Base-by-base conservation (phyloP, 495 filamentous ascomycete species). In the Podospora australis region DNA sequence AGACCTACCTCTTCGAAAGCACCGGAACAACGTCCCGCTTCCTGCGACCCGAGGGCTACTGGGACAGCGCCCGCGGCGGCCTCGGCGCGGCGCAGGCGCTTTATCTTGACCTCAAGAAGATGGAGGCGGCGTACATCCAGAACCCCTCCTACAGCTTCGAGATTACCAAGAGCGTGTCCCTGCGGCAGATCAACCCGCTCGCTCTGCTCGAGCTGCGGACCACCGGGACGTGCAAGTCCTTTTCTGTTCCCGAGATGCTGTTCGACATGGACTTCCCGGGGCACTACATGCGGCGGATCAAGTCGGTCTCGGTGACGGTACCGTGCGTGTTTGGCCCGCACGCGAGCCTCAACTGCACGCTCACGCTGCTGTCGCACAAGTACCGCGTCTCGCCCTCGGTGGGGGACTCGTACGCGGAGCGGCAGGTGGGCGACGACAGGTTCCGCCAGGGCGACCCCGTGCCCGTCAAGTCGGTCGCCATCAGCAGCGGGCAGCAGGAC, bases 241-340 rank as follows among this genome's bases (percentile, higher is more conserved):
- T 66, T 23, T 22, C 25, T 10, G 17, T 72, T 2, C 59, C 64
- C 4, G 69, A 70, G 53, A 24, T 64, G 2, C 46, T 69, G 0
- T 70, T 68, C 41, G 70, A 74, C 45, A 40, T 70, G 19, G 70
- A 74, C 54, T 69, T 65, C 41, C 70, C 70, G 7, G 69, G 70
- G 13, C 70, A 73, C 53, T 72, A 65, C 58, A 44, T 32, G n/a
- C 68, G 70, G 0, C 56, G 64, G 6, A 67, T 70, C 52, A 48
- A 47, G 23, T 40, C 53, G 17, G 52, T 63, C 2, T 2, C 45
- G 2, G 11, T 64, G 6, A 29, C 50, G n/a, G 53, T 54, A 30
- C 62, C 62, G 3, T 62, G 55, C 49, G 36, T 66, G 2, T 38
- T 59, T 26, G 29, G 19, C 30, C 30, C 30, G 4, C 9, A 34